Evolutionary conservation across 2,329 filamentous ascomycete genomes (phyloP), one percentile per base, ranked within the genome.

Genomic region (Sporothrix variecibatus): DNA sequence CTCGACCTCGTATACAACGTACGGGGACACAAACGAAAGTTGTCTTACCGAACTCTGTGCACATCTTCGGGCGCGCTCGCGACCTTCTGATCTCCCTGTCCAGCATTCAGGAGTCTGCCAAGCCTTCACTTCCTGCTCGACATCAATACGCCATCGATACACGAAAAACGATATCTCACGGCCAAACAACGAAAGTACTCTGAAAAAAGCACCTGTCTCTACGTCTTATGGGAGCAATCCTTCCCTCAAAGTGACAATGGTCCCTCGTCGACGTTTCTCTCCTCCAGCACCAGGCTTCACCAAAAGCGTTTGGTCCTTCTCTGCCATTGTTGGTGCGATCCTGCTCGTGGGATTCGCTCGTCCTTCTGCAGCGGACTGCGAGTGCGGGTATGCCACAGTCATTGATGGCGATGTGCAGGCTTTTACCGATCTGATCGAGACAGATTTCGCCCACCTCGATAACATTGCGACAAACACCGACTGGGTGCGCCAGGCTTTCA

Each of bases 391-490:
- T 81, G 87, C 87, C 2, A 81, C 91, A 62, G 84, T 83, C 75
- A 81, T 85, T 53, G 81, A 82, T 38, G 77, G 79, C 3, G 74
- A 78, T 7, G 78, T 81, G 65, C 82, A 85, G 56, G 79, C 92
- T 71, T 94, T 93, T 80, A 93, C 91, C 2, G 90, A 94, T 75
- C 79, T 90, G 12, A 81, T 93, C 71, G 92, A 94, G 79, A 91
- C 91, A 26, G 90, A 95, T 82, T 95, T 95, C 79, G 83, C 90
- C 2, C 88, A 88, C 75, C 79, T 88, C 51, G 77, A 82, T 11
- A 80, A 87, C 73, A 82, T 89, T 65, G 82, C 84, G 20, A 78
- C 83, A 4, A 84, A 89, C 77, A 83, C 86, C 2, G 87, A 90
- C 76, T 95, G 93, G 93, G 80, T 83, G 34, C 85, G 87, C 17